These are phyloP conservation scores for Boechera stricta DNA, from an alignment of 345 rosid species.

Conservation along the genomic window DNA sequence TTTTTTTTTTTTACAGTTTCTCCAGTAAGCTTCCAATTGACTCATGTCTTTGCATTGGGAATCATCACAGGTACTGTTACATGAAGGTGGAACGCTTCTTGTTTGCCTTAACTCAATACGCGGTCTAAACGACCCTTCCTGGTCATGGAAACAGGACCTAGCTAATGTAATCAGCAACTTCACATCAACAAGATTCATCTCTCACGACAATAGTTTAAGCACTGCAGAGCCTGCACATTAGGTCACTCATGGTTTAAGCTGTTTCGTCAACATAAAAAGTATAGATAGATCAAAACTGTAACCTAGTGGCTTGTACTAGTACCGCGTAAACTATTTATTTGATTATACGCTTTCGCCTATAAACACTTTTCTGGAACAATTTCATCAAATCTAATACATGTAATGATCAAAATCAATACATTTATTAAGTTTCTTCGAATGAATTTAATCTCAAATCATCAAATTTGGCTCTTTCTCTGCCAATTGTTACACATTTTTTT, in stretches of 20 bases:
- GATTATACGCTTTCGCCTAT: too few species aligned
- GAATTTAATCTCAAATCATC: not conserved
- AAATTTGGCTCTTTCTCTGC: not conserved
- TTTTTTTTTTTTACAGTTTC: too few species aligned
- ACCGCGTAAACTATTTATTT: not conserved
- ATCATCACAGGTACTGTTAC: slow-evolving; percentile 70
- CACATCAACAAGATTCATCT: slow-evolving; percentile 2
- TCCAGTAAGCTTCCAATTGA: not conserved
- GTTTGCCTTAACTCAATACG: slow-evolving; percentile 86
- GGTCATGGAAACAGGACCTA: slow-evolving; percentile 73
- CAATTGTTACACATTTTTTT: too few species aligned
- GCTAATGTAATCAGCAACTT: slow-evolving; percentile 45
- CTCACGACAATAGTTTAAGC: not conserved
- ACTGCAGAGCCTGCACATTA: not conserved
- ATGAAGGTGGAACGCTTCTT: slow-evolving; percentile 89
- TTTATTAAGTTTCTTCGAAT: not conserved
- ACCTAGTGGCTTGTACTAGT: too few species aligned
- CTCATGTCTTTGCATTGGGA: not conserved
- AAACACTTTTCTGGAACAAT: too few species aligned
- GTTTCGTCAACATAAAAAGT: too few species aligned
- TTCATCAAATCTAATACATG: not conserved
- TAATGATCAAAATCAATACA: not conserved
- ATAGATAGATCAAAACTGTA: too few species aligned
- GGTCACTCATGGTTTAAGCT: not conserved
- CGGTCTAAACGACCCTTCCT: slow-evolving; percentile 67